Percentiles rank a stretch among this genome's conserved stretches.
phyloP scores from a whole-genome alignment of 208 protist species.

The Crithidia brevicula region DNA sequence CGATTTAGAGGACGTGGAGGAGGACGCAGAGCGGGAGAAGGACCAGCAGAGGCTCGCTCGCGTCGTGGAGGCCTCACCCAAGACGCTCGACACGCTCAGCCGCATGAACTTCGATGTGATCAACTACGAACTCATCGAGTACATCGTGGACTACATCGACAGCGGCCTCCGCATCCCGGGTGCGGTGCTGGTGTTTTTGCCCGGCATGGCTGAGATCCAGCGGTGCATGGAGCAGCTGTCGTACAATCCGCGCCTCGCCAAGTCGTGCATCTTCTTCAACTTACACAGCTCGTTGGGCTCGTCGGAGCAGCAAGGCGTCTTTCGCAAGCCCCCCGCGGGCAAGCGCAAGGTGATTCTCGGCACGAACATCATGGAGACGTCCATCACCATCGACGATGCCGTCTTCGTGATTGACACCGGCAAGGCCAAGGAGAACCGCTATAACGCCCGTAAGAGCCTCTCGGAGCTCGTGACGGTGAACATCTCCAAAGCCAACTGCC shows the following conservation, averaged over 20 bases:
- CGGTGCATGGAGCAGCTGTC: conserved; percentile 87
- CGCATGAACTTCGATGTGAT: conserved; percentile 92
- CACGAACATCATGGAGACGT: conserved; percentile 99
- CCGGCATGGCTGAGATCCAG: conserved; percentile 95
- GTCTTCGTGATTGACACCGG: conserved; percentile 98
- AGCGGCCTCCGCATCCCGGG: conserved; percentile 54
- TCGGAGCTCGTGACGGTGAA: conserved; percentile 90
- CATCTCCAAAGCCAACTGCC: conserved; percentile 93
- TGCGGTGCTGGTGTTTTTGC: conserved; percentile 97
- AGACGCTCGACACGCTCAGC: conserved; percentile 69
- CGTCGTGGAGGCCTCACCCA: conserved; percentile 48
- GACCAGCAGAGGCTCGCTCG: conserved; percentile 49
- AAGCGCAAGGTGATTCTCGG: conserved; percentile 95
- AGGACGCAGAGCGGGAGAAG: conserved; percentile 49
- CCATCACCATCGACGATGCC: conserved; percentile 98
- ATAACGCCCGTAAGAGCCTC: conserved; percentile 84
- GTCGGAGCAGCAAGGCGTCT: conserved; percentile 94
- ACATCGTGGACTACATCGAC: conserved; percentile 90
- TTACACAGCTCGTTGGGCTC: conserved; percentile 94
- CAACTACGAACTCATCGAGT: conserved; percentile 96
- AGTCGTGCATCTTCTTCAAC: conserved; percentile 82
- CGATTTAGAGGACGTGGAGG: conserved; percentile 70
- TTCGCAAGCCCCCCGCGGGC: conserved; percentile 81
- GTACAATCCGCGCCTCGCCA: conserved; percentile 49
- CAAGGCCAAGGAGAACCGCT: conserved; percentile 95